Conservation (phyloP, 1,139 yeast species). For the Suhomyces bribrorum region DNA sequence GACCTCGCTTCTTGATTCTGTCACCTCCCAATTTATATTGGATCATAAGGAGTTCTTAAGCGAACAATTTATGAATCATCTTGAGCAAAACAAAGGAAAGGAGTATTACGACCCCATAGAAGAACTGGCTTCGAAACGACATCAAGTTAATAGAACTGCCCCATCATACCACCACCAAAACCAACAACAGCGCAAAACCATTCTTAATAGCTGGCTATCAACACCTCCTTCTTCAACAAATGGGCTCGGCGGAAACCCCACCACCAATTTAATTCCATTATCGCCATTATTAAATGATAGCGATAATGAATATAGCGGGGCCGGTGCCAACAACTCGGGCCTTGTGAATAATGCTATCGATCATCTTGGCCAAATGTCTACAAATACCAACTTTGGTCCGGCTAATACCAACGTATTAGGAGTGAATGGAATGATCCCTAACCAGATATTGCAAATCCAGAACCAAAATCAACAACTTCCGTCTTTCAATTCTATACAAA, state of each 20-base stretch:
- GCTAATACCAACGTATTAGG: constrained; percentile 1
- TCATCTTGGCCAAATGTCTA: constrained; percentile 21
- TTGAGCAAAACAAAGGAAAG: constrained; percentile 8
- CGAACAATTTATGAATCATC: constrained; percentile 14
- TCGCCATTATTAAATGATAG: constrained; percentile 40
- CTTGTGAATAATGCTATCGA: constrained; percentile 17
- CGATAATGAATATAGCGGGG: constrained; percentile 26
- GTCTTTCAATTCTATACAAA: constrained; percentile 40
- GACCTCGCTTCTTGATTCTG: constrained; percentile 23
- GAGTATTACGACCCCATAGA: background rate
- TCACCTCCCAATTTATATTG: constrained; percentile 25
- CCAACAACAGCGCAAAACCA: constrained; percentile 11
- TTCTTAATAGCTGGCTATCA: constrained; percentile 21
- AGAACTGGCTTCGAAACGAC: background rate
- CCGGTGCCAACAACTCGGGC: constrained; percentile 13
- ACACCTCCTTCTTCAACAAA: constrained; percentile 5
- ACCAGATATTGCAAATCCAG: constrained; percentile 27
- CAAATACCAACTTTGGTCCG: constrained; percentile 2
- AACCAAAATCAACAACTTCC: constrained; percentile 39
- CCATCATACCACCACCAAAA: background rate
- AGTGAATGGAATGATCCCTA: constrained; percentile 12
- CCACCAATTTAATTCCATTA: constrained; percentile 33
- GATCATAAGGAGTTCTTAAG: constrained; percentile 24
- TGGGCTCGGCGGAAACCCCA: constrained; percentile 10
- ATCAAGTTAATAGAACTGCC: background rate